These are phyloP conservation scores for Mitragyna speciosa DNA, from an alignment of 257 asterid genomes.

Conservation along the genomic window DNA sequence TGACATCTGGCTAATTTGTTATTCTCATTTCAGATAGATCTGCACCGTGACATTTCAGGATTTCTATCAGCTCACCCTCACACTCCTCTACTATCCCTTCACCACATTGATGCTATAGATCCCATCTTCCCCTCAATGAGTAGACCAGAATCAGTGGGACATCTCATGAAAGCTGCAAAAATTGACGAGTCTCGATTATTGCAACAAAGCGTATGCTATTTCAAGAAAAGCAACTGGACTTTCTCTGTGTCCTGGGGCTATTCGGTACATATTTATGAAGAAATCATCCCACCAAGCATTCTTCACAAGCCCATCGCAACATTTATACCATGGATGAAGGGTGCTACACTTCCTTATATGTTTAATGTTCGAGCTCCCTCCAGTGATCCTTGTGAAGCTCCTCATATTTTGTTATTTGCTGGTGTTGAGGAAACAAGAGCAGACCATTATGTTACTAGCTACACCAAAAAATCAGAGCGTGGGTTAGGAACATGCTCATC, in stretches of 20 bases:
- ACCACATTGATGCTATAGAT: constrained; percentile 45
- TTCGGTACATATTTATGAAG: constrained; percentile 40
- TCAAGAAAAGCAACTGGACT: constrained; percentile 40
- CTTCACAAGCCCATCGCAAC: constrained; percentile 28
- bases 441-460: constrained; percentile 15
- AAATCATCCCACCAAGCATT: constrained; percentile 40
- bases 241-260: constrained; percentile 54
- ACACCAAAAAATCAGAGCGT: constrained; percentile 4
- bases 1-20: background rate
- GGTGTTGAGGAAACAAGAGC: constrained; percentile 13
- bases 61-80: constrained; percentile 50
- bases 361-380: constrained; percentile 11
- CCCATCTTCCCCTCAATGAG: constrained; percentile 52
- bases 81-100: constrained; percentile 43
- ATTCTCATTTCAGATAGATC: constrained; percentile 24
- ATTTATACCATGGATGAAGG: constrained; percentile 19
- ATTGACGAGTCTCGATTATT: constrained; percentile 35
- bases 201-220: constrained; percentile 50
- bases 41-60: constrained; percentile 26
- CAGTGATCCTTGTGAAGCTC: constrained; percentile 27
- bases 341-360: constrained; percentile 29
- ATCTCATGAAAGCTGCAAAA: constrained; percentile 40
- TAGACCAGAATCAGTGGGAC: constrained; percentile 28
- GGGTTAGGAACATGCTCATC: constrained; percentile 9
- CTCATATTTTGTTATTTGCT: constrained; percentile 28